phyloP scores from a whole-genome alignment of 179 eudicot species.

The Beta corolliflora region DNA sequence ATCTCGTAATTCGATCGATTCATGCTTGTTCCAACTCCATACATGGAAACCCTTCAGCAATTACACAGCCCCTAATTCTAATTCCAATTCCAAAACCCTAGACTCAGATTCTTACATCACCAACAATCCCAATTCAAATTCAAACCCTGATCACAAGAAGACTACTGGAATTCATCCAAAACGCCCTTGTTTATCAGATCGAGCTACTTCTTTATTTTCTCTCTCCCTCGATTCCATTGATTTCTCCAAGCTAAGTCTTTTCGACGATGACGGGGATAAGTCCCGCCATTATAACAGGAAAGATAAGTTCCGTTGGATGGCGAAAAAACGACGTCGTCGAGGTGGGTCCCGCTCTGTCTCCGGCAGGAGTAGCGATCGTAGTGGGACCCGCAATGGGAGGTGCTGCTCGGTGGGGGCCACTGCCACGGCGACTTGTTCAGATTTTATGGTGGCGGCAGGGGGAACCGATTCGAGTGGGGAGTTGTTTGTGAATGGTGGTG shows the following conservation, averaged over 20 bases:
- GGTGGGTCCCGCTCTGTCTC: conserved; percentile 81
- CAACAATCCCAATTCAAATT: conserved; percentile 31
- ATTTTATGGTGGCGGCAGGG: conserved; percentile 64
- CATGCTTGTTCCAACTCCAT: conserved; percentile 62
- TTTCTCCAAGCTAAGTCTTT: conserved; percentile 67
- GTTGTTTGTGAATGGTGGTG: conserved; percentile 53
- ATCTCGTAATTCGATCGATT: conserved; percentile 59
- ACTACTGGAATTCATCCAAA: conserved; percentile 38
- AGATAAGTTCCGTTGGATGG: conserved; percentile 52
- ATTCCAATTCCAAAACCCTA: conserved; percentile 28
- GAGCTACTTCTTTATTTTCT: conserved; percentile 62
- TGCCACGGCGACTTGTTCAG: conserved; percentile 70
- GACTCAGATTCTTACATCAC: conserved; percentile 24
- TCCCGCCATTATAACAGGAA: conserved; percentile 23
- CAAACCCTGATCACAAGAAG: conserved; percentile 27
- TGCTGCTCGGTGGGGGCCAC: conserved; percentile 74
- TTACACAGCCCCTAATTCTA: conserved; percentile 19
- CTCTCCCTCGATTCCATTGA: conserved; percentile 60
- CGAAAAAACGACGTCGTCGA: conserved; percentile 63
- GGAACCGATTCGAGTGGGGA: conserved; percentile 98
- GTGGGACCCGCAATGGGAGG: conserved; percentile 59
- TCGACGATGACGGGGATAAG: conserved; percentile 52
- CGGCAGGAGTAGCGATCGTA: conserved; percentile 73
- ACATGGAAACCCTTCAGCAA: conserved; percentile 65
- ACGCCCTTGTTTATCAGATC: conserved; percentile 82